Evolutionary conservation across 805 yeast species (phyloP), one percentile per base, ranked within the genome.

Genomic region (Zygotorulaspora florentina): DNA sequence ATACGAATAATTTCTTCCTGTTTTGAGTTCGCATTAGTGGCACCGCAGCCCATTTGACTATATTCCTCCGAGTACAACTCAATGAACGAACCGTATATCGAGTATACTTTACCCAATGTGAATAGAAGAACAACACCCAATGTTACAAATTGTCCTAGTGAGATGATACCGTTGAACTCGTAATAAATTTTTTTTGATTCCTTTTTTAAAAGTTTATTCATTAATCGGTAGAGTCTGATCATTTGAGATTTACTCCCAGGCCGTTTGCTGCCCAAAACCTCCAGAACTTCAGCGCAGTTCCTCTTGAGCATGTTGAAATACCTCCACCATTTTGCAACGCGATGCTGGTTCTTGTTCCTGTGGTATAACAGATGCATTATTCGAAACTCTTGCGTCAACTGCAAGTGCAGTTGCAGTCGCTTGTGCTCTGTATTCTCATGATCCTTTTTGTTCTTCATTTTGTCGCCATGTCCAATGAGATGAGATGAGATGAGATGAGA

Each of bases 291-390:
- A 2, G 47, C 39, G 16, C 56, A 49, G n/a, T 73, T 68, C 34
- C 95, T 73, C 54, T 84, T 85, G 23, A 87, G 56, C 8, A 81
- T 73, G 49, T 80, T 74, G 34, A 89, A 67, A 48, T 77, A 73
- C 48, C 70, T 75, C 91, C 96, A 89, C 96, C 96, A 89, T 8
- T 59, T 57, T 26, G 87, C 75, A 7, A 73, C 75, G 3, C 81
- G 69, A 58, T 87, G 96, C 61, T 89, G 96, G 61, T 87, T 87
- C 42, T 74, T 71, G 64, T 82, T 84, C 51, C 95, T 70, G 56
- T 83, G 87, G 58, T 83, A 80, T 2, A 87, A 52, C 33, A 87
- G 64, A 52, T 79, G 84, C 3, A 87, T 62, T 3, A 86, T 56
- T 18, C 76, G 73, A 42, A 66, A 77, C 64, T 89, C 96, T 39